A percentile compares a stretch with the other conserved stretches of the same genome.
Conservation (phyloP, 2,329 filamentous ascomycete genomes). For the Fusarium abutilonis region DNA sequence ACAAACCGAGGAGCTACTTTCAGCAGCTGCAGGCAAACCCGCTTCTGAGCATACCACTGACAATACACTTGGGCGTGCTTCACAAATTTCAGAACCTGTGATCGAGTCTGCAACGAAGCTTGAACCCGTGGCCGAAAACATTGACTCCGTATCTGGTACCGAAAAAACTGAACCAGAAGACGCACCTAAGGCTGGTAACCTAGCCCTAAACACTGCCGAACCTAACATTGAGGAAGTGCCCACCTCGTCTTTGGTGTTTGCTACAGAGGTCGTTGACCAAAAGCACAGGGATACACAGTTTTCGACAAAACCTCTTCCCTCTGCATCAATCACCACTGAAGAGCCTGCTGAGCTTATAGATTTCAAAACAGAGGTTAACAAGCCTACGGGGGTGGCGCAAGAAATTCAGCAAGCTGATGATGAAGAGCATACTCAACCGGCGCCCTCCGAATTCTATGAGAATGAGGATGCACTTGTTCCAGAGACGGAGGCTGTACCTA, state of each 20-base stretch:
- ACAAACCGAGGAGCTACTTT: conserved; percentile 5
- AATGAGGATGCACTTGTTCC: not conserved
- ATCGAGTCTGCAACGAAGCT: not conserved
- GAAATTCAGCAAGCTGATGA: not conserved
- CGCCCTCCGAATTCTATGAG: not conserved
- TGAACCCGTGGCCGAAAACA: not conserved
- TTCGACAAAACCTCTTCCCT: not conserved
- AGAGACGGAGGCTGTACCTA: not conserved
- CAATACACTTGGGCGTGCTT: not conserved
- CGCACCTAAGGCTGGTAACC: not conserved
- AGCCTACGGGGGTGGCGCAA: not conserved
- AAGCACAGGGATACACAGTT: not conserved
- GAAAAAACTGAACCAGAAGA: conserved; percentile 1
- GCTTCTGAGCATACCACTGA: not conserved
- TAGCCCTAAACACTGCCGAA: not conserved
- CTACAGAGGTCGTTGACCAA: not conserved
- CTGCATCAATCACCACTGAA: not conserved
- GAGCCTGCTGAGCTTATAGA: not conserved
- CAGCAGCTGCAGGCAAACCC: not conserved
- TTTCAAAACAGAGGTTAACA: not conserved
- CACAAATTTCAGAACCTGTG: not conserved
- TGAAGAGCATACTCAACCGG: not conserved
- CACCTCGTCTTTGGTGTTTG: not conserved
- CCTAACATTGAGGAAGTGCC: not conserved
- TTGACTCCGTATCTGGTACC: not conserved